phyloP scores from a whole-genome alignment of 2,329 filamentous ascomycete genomes.

The Teratosphaeria epicoccoides region DNA sequence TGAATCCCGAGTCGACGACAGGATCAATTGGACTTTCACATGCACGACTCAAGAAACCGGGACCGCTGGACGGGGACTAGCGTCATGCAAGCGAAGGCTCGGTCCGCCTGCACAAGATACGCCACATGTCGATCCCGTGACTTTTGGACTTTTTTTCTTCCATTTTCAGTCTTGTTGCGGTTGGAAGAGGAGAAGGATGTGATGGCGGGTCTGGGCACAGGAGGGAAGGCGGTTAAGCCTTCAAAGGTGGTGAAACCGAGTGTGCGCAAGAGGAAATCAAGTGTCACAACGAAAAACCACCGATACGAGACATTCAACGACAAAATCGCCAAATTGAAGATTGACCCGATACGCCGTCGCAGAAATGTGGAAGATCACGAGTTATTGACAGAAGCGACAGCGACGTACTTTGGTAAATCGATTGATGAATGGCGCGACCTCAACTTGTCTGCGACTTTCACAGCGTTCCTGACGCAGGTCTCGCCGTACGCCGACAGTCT shows the following conservation, averaged over 20 bases:
- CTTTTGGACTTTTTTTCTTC: background rate
- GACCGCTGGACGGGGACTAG: background rate
- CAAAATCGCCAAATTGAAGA: conserved; percentile 81
- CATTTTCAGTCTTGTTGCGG: too few species aligned
- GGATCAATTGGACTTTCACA: background rate
- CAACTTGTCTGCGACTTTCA: conserved; percentile 76
- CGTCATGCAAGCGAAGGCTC: conserved; percentile 1
- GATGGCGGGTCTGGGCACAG: conserved; percentile 28
- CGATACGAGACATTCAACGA: conserved; percentile 84
- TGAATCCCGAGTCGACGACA: background rate
- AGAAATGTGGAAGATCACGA: conserved; percentile 51
- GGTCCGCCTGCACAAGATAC: conserved; percentile 2
- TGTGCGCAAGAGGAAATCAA: conserved; percentile 52
- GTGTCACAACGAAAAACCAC: conserved; percentile 69
- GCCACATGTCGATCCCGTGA: background rate
- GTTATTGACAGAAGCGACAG: conserved; percentile 69
- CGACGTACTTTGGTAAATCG: conserved; percentile 74
- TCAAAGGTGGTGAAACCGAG: conserved; percentile 43
- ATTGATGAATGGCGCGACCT: conserved; percentile 84
- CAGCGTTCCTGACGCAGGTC: conserved; percentile 63
- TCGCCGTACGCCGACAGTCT: conserved; percentile 76
- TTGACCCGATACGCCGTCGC: conserved; percentile 85
- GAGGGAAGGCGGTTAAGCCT: conserved; percentile 24
- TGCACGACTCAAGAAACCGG: background rate
- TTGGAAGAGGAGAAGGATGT: conserved; percentile 14